Evolutionary conservation across 352 stramenopile genomes (phyloP), one percentile per base, ranked within the genome.

Genomic region (Plasmopara muralis): DNA sequence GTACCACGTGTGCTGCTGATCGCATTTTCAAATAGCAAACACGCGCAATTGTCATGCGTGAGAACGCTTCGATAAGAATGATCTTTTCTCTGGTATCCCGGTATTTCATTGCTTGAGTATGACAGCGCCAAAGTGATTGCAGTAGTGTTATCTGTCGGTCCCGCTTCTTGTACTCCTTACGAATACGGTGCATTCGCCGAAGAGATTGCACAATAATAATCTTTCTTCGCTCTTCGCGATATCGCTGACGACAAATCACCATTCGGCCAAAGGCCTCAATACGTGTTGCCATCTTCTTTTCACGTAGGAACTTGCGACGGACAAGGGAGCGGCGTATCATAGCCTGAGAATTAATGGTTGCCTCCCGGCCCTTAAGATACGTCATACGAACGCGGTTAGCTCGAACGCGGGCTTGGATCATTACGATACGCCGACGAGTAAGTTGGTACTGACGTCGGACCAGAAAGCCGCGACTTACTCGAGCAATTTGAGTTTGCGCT

Each of bases 271-370:
- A 91, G 9, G 82, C 81, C 37, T 83, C 77, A 31, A 94, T 87
- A 20, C 84, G 82, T 7, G 82, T 90, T 6, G 84, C 84, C 84
- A 95, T 95, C 43, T 90, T 91, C 56, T 87, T 89, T 53, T 95
- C 84, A 9, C 64, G 77, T 16, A 91, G 39, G 30, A 92, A 90
- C 48, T 84, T 86, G 16, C 82, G 76, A 10, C 82, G 82, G 43
- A 89, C 73, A 7, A 95, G 65, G 5, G 76, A 77, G 28, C 82
- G 71, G 12, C 84, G 82, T 57, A 95, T 92, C 84, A 95, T 95
- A 10, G 82, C 82, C 58, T 95, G 84, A 16, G 83, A 89, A 50
- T 86, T 85, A 47, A 95, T 95, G 0, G 84, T 95, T 7, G 84
- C 84, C 46, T 93, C 76, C 49, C 84, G 73, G 30, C 84, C 82